Evolutionary conservation across 116 monocot genomes (phyloP), one percentile per base, ranked within the genome.

Genomic region (Zostera marina): DNA sequence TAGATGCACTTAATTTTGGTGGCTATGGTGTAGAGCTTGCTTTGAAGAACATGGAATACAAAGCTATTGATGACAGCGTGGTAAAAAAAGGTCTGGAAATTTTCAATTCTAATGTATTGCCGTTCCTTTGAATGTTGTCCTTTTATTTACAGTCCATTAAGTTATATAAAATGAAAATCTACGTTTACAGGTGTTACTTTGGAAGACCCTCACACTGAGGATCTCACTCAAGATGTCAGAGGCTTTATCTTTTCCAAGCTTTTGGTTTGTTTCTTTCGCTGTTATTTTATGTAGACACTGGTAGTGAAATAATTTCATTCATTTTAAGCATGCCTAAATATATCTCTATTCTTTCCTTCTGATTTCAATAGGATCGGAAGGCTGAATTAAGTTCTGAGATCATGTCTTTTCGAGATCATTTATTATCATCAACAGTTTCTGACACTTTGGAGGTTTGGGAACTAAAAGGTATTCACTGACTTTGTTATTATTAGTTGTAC

Each of bases 11-110:
- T 38, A 87, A 84, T 59, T 72, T 93, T 59, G 85, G 81, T 63
- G 93, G 93, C 43, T 93, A 93, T 75, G 93, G 93, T 42, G 87
- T 93, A 41, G 93, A 93, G 61, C 93, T 93, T 81, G 93, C 93
- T 69, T 69, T 93, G 68, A 93, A 93, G 69, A 93, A 93, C 63
- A 93, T 93, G 93, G 93, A 93, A 54, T 93, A 93, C 79, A 93
- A 93, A 69, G 93, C 93, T 43, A 93, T 93, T 74, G 93, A 93
- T 73, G 93, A 93, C 63, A 87, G 75, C 64, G 63, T 74, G 24
- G 57, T 93, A 58, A 87, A 79, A 60, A 87, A 93, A 79, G 93
- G 93, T 87, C 8, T 11, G 61, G 17, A 56, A 26, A 47, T 8
- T 56, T 16, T 15, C 11, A 40, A 0, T 40, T 7, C 15, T 15